Percentiles rank a stretch among this genome's conserved stretches.
Evolutionary conservation across 768 basidiomycete genomes (phyloP).

Genomic region (Tulasnella sp.): DNA sequence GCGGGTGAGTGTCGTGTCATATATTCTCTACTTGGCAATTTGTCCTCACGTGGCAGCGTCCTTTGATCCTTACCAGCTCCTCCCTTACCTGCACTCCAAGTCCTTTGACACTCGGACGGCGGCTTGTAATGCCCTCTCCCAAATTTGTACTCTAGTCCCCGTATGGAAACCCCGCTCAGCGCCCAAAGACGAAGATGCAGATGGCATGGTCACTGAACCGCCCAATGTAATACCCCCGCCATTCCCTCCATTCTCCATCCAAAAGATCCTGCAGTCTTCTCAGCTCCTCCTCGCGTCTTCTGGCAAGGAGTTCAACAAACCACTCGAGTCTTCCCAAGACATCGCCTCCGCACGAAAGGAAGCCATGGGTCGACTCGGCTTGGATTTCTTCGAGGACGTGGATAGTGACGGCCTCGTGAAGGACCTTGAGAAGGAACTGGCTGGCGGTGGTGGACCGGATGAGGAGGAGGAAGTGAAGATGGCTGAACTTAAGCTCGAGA

Average conservation of each 20-base stretch:
- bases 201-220: constrained; percentile 22
- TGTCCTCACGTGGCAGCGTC: too few relatives aligned
- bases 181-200: constrained; percentile 26
- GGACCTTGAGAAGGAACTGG: constrained; percentile 77
- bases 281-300: constrained; percentile 81
- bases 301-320: constrained; percentile 81
- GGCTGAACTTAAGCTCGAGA: constrained; percentile 14
- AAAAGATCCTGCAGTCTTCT: constrained; percentile 63
- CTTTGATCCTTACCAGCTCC: constrained; percentile 44
- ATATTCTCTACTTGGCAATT: neutral
- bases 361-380: constrained; percentile 76
- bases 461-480: constrained; percentile 35
- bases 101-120: constrained; percentile 88
- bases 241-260: constrained; percentile 68
- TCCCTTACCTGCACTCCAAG: constrained; percentile 85
- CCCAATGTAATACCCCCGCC: constrained; percentile 32
- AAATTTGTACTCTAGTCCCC: constrained; percentile 77
- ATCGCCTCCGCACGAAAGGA: constrained; percentile 82
- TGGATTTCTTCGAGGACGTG: constrained; percentile 72
- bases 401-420: constrained; percentile 59
- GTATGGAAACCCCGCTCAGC: constrained; percentile 53
- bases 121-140: constrained; percentile 77
- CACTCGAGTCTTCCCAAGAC: constrained; percentile 59
- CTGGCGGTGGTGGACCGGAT: constrained; percentile 38
- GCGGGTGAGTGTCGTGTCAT: constrained; percentile 42